Evolutionary conservation across 768 basidiomycete genomes (phyloP).

Genomic region (Boletus rufocinnamomeus): DNA sequence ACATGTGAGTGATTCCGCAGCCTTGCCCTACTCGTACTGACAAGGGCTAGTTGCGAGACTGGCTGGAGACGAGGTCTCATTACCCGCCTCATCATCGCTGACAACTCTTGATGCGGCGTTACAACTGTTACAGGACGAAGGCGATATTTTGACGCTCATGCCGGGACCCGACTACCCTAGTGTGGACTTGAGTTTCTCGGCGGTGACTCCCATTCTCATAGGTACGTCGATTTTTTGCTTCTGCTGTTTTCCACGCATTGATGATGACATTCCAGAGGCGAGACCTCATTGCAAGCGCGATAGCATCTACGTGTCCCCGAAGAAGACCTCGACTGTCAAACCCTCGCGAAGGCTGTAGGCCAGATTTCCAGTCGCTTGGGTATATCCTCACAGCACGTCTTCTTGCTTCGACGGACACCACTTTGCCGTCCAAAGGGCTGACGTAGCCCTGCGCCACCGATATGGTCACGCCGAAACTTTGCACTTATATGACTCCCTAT

Average conservation of each 20-base stretch:
- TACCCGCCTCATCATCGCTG: conserved; percentile 7
- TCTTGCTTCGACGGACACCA: background rate
- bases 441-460: background rate
- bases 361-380: background rate
- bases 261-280: conserved; percentile 9
- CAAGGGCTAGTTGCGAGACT: background rate
- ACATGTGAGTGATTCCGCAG: conserved; percentile 12
- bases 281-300: background rate
- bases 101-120: conserved; percentile 3
- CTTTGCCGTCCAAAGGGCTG: background rate
- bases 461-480: background rate
- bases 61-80: background rate
- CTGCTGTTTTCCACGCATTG: background rate
- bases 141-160: background rate
- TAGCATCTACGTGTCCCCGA: conserved; percentile 12
- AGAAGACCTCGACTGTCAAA: conserved; percentile 2
- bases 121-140: background rate
- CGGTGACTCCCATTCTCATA: background rate
- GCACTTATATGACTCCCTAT: background rate
- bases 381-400: background rate
- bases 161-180: background rate
- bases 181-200: conserved; percentile 5
- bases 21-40: background rate
- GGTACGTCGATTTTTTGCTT: conserved; percentile 6
- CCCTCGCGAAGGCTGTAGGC: conserved; percentile 25